A percentile compares a stretch with the other conserved stretches of the same genome.
Conservation (phyloP, 176 grass and related monocot genomes). For the Elaeis guineensis region DNA sequence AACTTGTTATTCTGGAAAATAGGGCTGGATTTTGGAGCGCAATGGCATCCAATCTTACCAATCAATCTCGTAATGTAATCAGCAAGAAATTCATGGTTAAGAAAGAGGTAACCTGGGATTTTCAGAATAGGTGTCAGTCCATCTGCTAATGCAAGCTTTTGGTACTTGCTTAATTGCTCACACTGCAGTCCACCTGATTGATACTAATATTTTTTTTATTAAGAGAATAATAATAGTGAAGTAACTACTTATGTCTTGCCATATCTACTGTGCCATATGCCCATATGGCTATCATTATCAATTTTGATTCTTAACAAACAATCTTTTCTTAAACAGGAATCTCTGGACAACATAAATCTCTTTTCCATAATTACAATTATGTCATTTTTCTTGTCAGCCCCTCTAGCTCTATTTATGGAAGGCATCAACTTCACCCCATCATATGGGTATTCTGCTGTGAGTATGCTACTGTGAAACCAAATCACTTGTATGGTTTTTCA, state of each 20-base stretch:
- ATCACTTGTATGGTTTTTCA: too few relatives aligned
- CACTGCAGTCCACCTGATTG: too few relatives aligned
- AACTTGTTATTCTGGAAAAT: conserved; percentile 1
- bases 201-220: conserved; percentile 4
- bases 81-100: conserved; percentile 59
- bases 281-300: not conserved
- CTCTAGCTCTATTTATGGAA: conserved; percentile 43
- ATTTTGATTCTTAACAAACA: not conserved
- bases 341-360: conserved; percentile 65
- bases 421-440: conserved; percentile 65
- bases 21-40: conserved; percentile 88
- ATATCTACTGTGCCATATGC: not conserved
- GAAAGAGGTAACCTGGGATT: conserved; percentile 32
- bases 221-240: not conserved
- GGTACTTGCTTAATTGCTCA: not conserved
- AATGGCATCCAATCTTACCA: conserved; percentile 70
- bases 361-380: conserved; percentile 62
- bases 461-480: not conserved
- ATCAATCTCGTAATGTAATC: conserved; percentile 75
- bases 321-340: conserved; percentile 31
- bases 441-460: conserved; percentile 49
- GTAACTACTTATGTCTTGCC: not conserved
- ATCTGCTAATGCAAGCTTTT: conserved; percentile 1
- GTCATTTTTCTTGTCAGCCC: conserved; percentile 56
- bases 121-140: not conserved